Conservation (phyloP, 495 filamentous ascomycete genomes). For the Cercophora samala region DNA sequence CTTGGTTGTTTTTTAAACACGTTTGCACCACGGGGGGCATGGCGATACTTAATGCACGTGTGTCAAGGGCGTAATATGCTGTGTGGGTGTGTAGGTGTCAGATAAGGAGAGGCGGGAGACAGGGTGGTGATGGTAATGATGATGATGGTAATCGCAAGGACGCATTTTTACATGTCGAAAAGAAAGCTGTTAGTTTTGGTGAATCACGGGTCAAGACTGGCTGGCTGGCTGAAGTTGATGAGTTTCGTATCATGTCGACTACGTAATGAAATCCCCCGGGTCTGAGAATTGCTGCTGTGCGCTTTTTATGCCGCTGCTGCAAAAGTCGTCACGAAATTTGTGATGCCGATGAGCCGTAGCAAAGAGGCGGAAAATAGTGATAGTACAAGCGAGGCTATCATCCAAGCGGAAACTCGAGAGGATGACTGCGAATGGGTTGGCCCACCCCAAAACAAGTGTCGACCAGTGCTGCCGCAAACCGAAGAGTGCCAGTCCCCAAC, state of each 20-base stretch:
- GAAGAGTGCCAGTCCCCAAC: conserved; percentile 19
- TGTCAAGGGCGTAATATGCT: background rate
- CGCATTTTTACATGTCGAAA: conserved; percentile 11
- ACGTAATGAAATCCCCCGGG: conserved; percentile 34
- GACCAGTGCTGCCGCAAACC: conserved; percentile 34
- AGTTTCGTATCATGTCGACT: conserved; percentile 35
- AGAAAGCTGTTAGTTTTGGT: background rate
- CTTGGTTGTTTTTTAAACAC: background rate
- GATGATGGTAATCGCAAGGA: background rate
- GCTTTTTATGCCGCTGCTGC: conserved; percentile 15
- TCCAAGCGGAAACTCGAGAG: conserved; percentile 27
- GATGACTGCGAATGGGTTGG: conserved; percentile 2
- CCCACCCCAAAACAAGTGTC: conserved; percentile 28
- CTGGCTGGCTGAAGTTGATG: conserved; percentile 25
- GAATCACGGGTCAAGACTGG: conserved; percentile 10
- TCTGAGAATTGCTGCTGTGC: conserved; percentile 11
- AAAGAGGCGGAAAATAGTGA: conserved; percentile 34
- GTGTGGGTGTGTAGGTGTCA: background rate
- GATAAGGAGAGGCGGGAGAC: background rate
- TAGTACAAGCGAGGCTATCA: conserved; percentile 37
- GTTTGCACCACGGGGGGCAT: conserved; percentile 6
- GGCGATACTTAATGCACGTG: conserved; percentile 3
- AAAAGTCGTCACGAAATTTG: conserved; percentile 36
- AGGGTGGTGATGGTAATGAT: conserved; percentile 1
- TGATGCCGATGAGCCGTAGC: conserved; percentile 29